Conservation (phyloP, 2,329 filamentous ascomycete genomes). For the Aspergillus bombycis region DNA sequence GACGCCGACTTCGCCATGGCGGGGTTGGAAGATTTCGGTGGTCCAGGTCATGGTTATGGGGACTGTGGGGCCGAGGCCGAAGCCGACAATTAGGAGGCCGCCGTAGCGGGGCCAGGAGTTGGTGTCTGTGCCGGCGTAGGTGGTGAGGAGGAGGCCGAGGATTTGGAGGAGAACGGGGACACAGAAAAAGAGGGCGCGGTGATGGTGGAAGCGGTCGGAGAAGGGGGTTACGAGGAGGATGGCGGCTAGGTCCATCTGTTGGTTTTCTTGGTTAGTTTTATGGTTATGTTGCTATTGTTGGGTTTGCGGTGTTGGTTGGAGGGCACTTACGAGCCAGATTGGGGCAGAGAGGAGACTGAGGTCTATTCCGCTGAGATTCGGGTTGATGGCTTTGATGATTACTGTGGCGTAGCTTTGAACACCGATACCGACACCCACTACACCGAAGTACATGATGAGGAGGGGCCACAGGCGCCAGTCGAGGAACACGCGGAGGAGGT, state of each 20-base stretch:
- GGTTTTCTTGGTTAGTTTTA: conserved; percentile 2
- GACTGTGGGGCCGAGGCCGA: conserved; percentile 86
- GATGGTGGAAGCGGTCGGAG: conserved; percentile 81
- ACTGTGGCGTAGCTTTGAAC: conserved; percentile 86
- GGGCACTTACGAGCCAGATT: conserved; percentile 78
- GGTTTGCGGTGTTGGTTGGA: neutral
- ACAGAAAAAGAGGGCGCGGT: conserved; percentile 80
- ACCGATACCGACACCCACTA: conserved; percentile 89
- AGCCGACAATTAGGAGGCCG: conserved; percentile 86
- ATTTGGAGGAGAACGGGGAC: conserved; percentile 78
- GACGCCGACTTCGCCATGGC: conserved; percentile 88
- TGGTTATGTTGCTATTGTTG: neutral
- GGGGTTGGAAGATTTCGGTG: conserved; percentile 83
- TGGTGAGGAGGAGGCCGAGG: conserved; percentile 75
- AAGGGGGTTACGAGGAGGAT: conserved; percentile 84
- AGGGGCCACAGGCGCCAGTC: conserved; percentile 91
- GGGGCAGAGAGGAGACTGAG: conserved; percentile 84
- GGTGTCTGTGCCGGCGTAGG: conserved; percentile 64
- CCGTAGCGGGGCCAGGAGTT: conserved; percentile 84
- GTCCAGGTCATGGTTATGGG: conserved; percentile 96
- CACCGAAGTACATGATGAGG: conserved; percentile 89
- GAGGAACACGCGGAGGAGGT: conserved; percentile 70
- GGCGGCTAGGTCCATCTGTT: conserved; percentile 80
- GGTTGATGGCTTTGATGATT: conserved; percentile 80
- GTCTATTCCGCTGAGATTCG: conserved; percentile 70